Base-by-base conservation (phyloP, 257 asterid genomes). In the Rehmannia glutinosa region DNA sequence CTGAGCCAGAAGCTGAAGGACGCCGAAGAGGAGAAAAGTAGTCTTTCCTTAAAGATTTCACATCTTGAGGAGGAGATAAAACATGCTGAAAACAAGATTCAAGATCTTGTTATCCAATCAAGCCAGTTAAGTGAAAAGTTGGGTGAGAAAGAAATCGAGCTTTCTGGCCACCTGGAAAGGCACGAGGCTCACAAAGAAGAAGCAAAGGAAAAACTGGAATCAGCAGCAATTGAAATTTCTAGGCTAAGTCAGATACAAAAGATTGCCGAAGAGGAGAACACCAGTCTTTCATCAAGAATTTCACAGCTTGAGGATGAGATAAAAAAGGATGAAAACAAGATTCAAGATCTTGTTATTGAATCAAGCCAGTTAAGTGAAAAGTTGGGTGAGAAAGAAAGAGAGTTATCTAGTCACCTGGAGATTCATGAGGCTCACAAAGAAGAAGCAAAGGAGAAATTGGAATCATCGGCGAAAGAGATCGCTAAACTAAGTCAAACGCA, bases 191-290 rank as follows among this genome's bases (percentile, higher is more conserved):
- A 66, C 39, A 66, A 55, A 13, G 84, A 81, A 60, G 77, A 56
- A 58, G 47, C 73, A 10, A 65, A 32, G 55, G 75, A 66, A 70
- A 73, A 77, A 63, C 47, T 81, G 24, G 75, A 73, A 58, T 69
- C 83, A 42, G 79, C 80, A 45, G 78, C 72, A 41, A 74, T 46
- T 16, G 82, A 82, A 73, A 47, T 77, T 61, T 75, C 81, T 20
- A 73, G 75, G 66, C 74, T 84, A 64, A 75, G 68, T 30, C 62
- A 68, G 35, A 35, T 2, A n/a, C 82, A 69, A 20, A 77, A 64
- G 61, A 75, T 36, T 41, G 50, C 75, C 3, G 74, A 73, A 52
- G 80, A 73, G 35, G 81, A 83, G 68, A 83, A 76, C 11, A 33
- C 50, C 25, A 66, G 73, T 8, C 78, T 81, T 11, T 75, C 78